These are phyloP conservation scores for Harrya chromipes DNA, from an alignment of 768 basidiomycete species.

Conservation along the genomic window DNA sequence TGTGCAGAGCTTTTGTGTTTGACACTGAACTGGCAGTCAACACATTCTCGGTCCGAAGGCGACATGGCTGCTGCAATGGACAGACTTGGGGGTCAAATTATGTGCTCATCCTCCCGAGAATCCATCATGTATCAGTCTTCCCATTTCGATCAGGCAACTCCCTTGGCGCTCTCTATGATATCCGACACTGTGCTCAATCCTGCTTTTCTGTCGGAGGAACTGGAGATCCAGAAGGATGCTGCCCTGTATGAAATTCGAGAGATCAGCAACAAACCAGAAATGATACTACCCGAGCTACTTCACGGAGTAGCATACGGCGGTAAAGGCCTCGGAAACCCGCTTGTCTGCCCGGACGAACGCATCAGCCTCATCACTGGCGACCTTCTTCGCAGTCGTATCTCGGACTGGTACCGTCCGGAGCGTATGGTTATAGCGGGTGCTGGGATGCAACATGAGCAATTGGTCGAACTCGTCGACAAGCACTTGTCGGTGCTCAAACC, in stretches of 20 bases:
- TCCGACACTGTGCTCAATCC: constrained; percentile 88
- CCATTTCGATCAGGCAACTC: constrained; percentile 81
- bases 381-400: constrained; percentile 60
- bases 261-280: constrained; percentile 83
- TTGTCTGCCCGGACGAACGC: constrained; percentile 85
- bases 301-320: constrained; percentile 81
- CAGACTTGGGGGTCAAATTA: constrained; percentile 85
- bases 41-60: constrained; percentile 62
- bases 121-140: constrained; percentile 98
- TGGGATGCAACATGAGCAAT: constrained; percentile 85
- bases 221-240: constrained; percentile 80
- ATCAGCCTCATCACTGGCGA: constrained; percentile 62
- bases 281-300: constrained; percentile 87
- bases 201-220: constrained; percentile 69
- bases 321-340: constrained; percentile 82
- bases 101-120: constrained; percentile 88
- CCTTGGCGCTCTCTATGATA: constrained; percentile 81
- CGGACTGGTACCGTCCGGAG: constrained; percentile 89
- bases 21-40: constrained; percentile 51
- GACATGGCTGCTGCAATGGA: constrained; percentile 83
- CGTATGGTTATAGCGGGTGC: constrained; percentile 94
- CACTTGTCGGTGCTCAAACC: constrained; percentile 71
- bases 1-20: not conserved
- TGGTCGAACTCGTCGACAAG: constrained; percentile 83
- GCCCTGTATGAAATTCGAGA: constrained; percentile 91